Conservation (phyloP, 2,329 filamentous ascomycete genomes). For the Aspergillus alliaceus region DNA sequence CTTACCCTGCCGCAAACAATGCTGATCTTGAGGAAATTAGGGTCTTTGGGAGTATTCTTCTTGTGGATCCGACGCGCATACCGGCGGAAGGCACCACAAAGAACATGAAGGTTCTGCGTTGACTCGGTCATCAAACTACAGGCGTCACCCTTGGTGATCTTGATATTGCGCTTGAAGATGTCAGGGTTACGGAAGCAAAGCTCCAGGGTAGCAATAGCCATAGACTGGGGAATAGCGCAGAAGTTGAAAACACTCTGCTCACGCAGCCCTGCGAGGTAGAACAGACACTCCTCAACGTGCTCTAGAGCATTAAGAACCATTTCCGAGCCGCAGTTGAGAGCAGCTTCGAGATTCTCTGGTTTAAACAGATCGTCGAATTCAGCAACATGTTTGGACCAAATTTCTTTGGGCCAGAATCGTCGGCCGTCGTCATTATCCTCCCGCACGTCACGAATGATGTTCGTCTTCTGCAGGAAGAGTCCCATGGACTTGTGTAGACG, state of each 20-base stretch:
- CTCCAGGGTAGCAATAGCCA: slow-evolving; percentile 95
- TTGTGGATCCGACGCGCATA: slow-evolving; percentile 81
- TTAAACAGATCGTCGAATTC: slow-evolving; percentile 89
- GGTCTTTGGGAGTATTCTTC: slow-evolving; percentile 92
- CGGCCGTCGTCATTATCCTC: slow-evolving; percentile 87
- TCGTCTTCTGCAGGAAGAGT: slow-evolving; percentile 95
- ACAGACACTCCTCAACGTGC: slow-evolving; percentile 90
- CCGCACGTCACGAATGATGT: slow-evolving; percentile 93
- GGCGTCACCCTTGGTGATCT: slow-evolving; percentile 93
- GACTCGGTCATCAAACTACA: slow-evolving; percentile 90
- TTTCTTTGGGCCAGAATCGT: slow-evolving; percentile 91
- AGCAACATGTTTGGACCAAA: slow-evolving; percentile 94
- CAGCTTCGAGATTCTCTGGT: slow-evolving; percentile 72
- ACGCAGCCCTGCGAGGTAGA: slow-evolving; percentile 90
- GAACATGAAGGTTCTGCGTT: slow-evolving; percentile 80
- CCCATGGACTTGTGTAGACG: slow-evolving; percentile 93
- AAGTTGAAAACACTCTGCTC: slow-evolving; percentile 99
- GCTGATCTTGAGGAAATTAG: slow-evolving; percentile 91
- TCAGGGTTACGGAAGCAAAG: slow-evolving; percentile 86
- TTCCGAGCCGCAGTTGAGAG: slow-evolving; percentile 82
- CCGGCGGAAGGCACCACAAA: slow-evolving; percentile 78
- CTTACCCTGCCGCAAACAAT: slow-evolving; percentile 80
- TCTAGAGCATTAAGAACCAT: slow-evolving; percentile 90
- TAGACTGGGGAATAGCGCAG: slow-evolving; percentile 90
- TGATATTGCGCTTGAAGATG: slow-evolving; percentile 84